phyloP scores from a whole-genome alignment of 495 filamentous ascomycete species.

The Gamarada debralockiae region DNA sequence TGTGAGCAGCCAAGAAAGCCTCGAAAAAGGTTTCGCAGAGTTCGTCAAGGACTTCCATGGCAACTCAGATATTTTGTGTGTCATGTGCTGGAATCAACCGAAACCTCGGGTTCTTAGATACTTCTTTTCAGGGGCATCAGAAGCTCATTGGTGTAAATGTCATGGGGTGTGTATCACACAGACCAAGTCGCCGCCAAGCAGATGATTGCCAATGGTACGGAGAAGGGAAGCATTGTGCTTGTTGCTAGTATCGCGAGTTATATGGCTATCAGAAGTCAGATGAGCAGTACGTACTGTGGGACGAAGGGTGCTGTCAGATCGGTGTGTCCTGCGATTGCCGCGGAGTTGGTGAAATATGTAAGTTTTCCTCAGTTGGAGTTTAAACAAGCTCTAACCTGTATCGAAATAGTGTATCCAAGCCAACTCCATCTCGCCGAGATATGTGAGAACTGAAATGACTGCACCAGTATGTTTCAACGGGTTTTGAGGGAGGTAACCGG shows the following conservation, averaged over 20 bases:
- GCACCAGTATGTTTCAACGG: constrained; percentile 1
- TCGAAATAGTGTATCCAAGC: constrained; percentile 74
- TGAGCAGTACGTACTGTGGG: constrained; percentile 32
- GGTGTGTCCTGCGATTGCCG: constrained; percentile 44
- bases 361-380: constrained; percentile 79
- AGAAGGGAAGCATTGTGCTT: constrained; percentile 42
- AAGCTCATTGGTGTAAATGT: constrained; percentile 30
- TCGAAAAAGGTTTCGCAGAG: constrained; percentile 14
- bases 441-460: constrained; percentile 81
- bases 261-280: constrained; percentile 30
- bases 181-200: constrained; percentile 42
- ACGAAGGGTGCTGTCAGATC: constrained; percentile 29
- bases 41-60: constrained; percentile 39
- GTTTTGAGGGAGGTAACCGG: background rate
- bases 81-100: constrained; percentile 39
- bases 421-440: constrained; percentile 70
- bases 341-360: constrained; percentile 69
- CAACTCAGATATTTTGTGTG: constrained; percentile 37
- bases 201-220: constrained; percentile 43
- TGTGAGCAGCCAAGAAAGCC: constrained; percentile 2
- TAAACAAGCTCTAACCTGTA: constrained; percentile 76
- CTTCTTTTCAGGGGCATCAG: constrained; percentile 38
- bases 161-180: constrained; percentile 31
- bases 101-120: constrained; percentile 36
- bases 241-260: constrained; percentile 46